Conservation (phyloP, 179 eudicot species). For the Silene noctiflora region DNA sequence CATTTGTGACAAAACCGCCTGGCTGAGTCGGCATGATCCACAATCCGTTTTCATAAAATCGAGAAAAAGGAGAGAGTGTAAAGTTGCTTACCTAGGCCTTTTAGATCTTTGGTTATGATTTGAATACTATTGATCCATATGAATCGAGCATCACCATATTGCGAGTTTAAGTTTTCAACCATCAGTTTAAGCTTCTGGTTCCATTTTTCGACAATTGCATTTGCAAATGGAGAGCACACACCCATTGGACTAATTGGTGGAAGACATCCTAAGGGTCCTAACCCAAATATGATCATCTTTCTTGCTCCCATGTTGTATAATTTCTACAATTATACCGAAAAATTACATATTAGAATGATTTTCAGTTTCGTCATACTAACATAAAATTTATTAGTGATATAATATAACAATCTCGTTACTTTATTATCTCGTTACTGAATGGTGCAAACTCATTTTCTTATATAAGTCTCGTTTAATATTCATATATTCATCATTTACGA, state of each 20-base stretch:
- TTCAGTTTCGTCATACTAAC: no score
- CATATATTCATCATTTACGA: no score
- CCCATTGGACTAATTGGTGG: conserved; percentile 8
- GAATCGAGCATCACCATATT: conserved; percentile 23
- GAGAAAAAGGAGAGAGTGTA: neutral
- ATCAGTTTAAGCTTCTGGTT: conserved; percentile 27
- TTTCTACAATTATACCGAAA: conserved; percentile 1
- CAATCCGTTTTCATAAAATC: neutral
- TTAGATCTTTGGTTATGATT: conserved; percentile 24
- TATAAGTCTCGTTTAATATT: no score
- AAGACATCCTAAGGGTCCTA: conserved; percentile 33
- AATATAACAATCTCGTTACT: no score
- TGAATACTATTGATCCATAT: conserved; percentile 32
- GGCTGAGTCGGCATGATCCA: no score
- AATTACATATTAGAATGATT: neutral
- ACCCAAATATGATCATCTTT: conserved; percentile 32
- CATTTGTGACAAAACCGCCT: no score
- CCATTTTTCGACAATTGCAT: conserved; percentile 14
- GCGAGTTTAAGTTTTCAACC: conserved; percentile 22
- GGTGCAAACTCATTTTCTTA: no score
- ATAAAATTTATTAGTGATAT: no score
- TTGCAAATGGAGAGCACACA: conserved; percentile 16
- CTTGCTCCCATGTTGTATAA: conserved; percentile 28
- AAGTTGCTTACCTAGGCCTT: conserved; percentile 24
- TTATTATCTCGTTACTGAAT: no score